Evolutionary conservation across 140 eudicot genomes (phyloP), one percentile per base, ranked within the genome.

Genomic region (Artemisia princeps): DNA sequence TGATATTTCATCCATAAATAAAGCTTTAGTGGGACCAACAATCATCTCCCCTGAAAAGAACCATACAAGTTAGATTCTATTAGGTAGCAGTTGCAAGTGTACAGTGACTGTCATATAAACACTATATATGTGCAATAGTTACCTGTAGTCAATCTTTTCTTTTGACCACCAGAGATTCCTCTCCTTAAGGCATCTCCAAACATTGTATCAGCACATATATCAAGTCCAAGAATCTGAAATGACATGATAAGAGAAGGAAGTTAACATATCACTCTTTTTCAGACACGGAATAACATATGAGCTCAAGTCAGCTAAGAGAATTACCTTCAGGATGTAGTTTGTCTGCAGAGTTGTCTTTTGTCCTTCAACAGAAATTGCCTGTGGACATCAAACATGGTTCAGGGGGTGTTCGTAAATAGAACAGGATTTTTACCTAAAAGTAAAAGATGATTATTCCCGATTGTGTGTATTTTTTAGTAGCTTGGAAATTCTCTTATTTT

Each of bases 81-180:
- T 5, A 44, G 11, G 33, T 26, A 26, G 6, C 33, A 26, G 30
- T 26, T 26, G 33, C 33, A 26, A 26, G 33, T 26, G 33, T 26
- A 26, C 33, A 26, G 33, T 26, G 5, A 24, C 28, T 24, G 28
- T 24, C 28, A 24, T 24, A 24, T 26, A 26, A 26, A 56, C 37
- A 55, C 11, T 69, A 48, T 17, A 17, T 17, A 17, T 15, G 37
- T 33, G 60, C 45, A 20, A 3, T 11, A 26, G 7, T 46, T 74
- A 81, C 85, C 86, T 77, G 85, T 72, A 19, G 82, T 81, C 74
- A 81, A 59, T 69, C 86, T 73, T 74, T 81, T 81, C 75, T 81
- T 81, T 52, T 81, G 86, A 69, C 83, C 86, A 66, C 94, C 94
- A 48, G 94, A 85, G 60, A 85, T 85, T 64, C 86, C 86, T 66